These are phyloP conservation scores for Geoglossum glabrum DNA, from an alignment of 495 filamentous ascomycete species.

Conservation along the genomic window DNA sequence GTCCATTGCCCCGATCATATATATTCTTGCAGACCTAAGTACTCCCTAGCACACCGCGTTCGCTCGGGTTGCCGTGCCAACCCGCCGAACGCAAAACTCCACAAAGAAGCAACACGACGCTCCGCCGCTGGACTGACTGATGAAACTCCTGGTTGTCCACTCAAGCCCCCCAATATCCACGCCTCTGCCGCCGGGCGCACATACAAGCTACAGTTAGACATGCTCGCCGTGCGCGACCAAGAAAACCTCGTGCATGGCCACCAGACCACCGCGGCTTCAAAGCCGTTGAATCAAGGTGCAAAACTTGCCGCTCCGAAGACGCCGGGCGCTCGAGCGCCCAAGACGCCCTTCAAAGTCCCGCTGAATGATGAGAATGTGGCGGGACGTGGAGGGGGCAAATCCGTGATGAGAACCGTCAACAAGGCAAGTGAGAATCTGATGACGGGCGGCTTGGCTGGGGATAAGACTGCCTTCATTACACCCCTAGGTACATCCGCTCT, in stretches of 20 bases:
- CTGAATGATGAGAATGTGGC: conserved; percentile 69
- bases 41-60: too few species aligned
- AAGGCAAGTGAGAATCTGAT: conserved; percentile 46
- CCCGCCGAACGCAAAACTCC: not conserved
- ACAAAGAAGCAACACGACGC: not conserved
- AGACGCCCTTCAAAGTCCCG: conserved; percentile 67
- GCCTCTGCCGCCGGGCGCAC: not conserved
- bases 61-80: conserved; percentile 1
- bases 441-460: conserved; percentile 37
- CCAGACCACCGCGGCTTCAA: conserved; percentile 55
- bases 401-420: conserved; percentile 33
- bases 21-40: too few species aligned
- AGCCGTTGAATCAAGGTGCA: conserved; percentile 50
- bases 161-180: not conserved
- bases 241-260: conserved; percentile 69
- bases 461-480: conserved; percentile 50
- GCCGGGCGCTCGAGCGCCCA: conserved; percentile 51
- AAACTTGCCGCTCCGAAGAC: conserved; percentile 54
- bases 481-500: conserved; percentile 44
- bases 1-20: too few species aligned
- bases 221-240: conserved; percentile 73
- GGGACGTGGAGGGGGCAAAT: conserved; percentile 34
- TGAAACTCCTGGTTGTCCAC: not conserved
- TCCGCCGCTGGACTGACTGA: not conserved
- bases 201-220: conserved; percentile 12